A percentile compares a stretch with the other conserved stretches of the same genome.
phyloP scores from a whole-genome alignment of 176 grass and related monocot genomes.

The Leersia perrieri region DNA sequence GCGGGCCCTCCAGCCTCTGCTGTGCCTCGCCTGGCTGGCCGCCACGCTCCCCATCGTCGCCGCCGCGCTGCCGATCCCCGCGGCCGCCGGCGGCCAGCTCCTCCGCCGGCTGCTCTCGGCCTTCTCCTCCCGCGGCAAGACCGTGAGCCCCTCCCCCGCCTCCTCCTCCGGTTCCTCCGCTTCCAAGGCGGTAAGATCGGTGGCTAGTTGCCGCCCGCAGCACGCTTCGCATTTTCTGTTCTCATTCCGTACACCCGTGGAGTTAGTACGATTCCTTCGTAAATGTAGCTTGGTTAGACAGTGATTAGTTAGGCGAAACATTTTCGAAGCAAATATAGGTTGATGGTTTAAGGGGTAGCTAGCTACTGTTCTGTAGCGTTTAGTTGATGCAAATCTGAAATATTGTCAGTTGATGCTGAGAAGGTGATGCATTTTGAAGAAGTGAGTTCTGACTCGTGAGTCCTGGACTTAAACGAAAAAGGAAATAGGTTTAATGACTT shows the following conservation, averaged over 20 bases:
- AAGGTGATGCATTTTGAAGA: background rate
- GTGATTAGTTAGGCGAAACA: background rate
- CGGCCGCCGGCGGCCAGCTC: conserved; percentile 30
- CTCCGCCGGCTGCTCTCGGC: conserved; percentile 33
- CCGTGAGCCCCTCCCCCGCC: conserved; percentile 29
- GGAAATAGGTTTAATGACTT: background rate
- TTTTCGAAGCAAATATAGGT: background rate
- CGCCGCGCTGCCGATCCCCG: conserved; percentile 48
- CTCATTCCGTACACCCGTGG: background rate
- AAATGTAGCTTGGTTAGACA: background rate
- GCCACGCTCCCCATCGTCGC: conserved; percentile 45
- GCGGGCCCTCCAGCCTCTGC: conserved; percentile 26
- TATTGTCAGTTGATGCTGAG: background rate
- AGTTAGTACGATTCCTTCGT: background rate
- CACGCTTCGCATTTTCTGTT: background rate
- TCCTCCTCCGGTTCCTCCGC: background rate
- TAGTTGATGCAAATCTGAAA: background rate
- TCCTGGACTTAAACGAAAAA: background rate
- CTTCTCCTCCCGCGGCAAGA: conserved; percentile 54
- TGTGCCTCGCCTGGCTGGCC: conserved; percentile 49
- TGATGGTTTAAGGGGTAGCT: background rate
- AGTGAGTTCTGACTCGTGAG: background rate
- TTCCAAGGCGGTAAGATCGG: conserved; percentile 40
- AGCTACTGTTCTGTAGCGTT: background rate
- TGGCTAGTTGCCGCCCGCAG: background rate